Evolutionary conservation across 2,329 filamentous ascomycete species (phyloP), one percentile per base, ranked within the genome.

Genomic region (Paracorniculantispora psalliotae): DNA sequence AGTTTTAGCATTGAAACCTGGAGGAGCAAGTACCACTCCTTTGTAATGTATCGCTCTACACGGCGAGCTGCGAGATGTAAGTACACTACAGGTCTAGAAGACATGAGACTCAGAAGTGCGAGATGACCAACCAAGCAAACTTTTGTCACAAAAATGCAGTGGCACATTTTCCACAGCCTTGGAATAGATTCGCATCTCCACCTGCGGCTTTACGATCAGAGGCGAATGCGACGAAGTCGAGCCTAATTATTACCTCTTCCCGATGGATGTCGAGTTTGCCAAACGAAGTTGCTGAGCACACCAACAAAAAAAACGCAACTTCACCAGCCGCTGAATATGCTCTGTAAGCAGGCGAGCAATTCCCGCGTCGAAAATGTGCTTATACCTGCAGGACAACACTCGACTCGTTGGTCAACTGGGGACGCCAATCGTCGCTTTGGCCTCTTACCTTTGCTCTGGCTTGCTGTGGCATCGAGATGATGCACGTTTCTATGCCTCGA

Each of bases 381-480:
- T 9, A 37, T 12, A 4, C 37, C 41, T 48, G 47, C 66, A 92
- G 88, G 63, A 91, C 90, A 57, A 88, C 89, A 5, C 81, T 92
- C 69, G 90, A 96, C 72, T 81, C 88, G 69, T 81, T 94, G 63
- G 78, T 88, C 74, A 93, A 92, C 78, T 96, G 91, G 91, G 88
- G 85, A 39, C 86, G 91, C 53, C 89, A 94, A 76, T 85, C 87
- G 58, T 96, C 91, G 17, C 80, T 94, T 55, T 96, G 91, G 91
- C 91, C 91, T 66, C 87, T 96, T 82, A 92, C 89, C 52, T 96
- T 96, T 72, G 91, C 88, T 54, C 87, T 94, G 51, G 91, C 91
- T 69, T 96, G 91, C 82, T 96, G 91, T 75, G 90, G 89, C 74
- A 78, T 96, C 71, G 91, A 96, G 73, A 96, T 96, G 91, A 96